Evolutionary conservation across 768 basidiomycete species (phyloP), one percentile per base, ranked within the genome.

Genomic region (Panaeolus papilionaceus): DNA sequence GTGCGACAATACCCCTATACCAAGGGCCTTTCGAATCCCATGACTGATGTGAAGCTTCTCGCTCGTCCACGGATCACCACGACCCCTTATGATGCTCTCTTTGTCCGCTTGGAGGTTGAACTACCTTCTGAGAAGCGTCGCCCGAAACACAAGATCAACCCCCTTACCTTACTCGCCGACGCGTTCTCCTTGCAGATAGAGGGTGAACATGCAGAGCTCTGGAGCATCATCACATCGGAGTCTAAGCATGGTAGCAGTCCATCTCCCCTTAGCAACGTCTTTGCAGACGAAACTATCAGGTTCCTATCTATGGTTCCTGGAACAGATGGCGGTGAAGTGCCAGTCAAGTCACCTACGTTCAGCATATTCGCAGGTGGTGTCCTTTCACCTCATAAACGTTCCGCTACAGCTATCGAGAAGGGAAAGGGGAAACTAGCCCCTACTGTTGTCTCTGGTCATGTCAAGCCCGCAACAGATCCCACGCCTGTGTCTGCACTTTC

Each of bases 61-160:
- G 81, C 90, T 3, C 84, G 84, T 8, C 89, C 92, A 5, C 87
- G 85, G 0, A 89, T 93, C 72, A 88, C 92, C 5, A 93, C 93
- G 0, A 85, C 86, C 47, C 80, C 75, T 47, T 84, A 86, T 65
- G 85, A 88, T 65, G 90, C 92, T 0, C 81, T 94, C 28, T 87
- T 87, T 66, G 86, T 94, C 33, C 89, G 86, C 40, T 76, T 94
- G 23, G 86, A 89, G 64, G 85, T 88, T 4, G 82, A 90, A 68
- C 71, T 87, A 9, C 74, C 83, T 1, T 74, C 77, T 12, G 81
- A 80, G 45, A 82, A 79, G 64, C 77, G 75, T 11, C 77, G 77
- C 38, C 83, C 85, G 61, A 87, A 88, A 51, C 63, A 68, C 38
- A 75, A 72, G 54, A 68, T 76, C 9, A 76, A 77, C 61, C 88